Conservation (phyloP, 257 asterid genomes). For the Paulownia fortunei region DNA sequence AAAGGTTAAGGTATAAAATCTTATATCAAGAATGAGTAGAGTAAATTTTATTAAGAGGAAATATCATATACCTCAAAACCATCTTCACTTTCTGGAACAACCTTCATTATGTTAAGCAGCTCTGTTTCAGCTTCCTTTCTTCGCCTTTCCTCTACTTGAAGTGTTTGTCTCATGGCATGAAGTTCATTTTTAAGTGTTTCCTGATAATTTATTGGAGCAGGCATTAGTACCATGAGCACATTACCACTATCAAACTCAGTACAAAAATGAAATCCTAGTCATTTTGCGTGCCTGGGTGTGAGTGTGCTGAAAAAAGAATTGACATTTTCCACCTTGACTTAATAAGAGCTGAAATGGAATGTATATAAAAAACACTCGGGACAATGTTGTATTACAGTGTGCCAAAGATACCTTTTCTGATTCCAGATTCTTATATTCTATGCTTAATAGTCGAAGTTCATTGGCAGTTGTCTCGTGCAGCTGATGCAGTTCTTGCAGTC, state of each 20-base stretch:
- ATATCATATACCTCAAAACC: slow-evolving; percentile 72
- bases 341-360: background rate
- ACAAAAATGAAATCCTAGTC: background rate
- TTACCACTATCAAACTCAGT: slow-evolving; percentile 25
- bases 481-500: slow-evolving; percentile 62
- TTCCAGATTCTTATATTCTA: slow-evolving; percentile 56
- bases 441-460: slow-evolving; percentile 57
- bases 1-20: slow-evolving; percentile 14
- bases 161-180: slow-evolving; percentile 55
- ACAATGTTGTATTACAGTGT: background rate
- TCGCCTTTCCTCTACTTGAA: slow-evolving; percentile 66
- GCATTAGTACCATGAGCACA: slow-evolving; percentile 19
- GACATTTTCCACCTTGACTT: background rate
- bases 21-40: slow-evolving; percentile 11
- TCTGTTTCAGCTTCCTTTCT: slow-evolving; percentile 79
- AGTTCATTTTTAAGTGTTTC: slow-evolving; percentile 58
- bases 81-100: slow-evolving; percentile 86
- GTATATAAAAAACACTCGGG: background rate
- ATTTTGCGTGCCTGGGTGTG: background rate
- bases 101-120: slow-evolving; percentile 59
- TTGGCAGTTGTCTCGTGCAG: slow-evolving; percentile 56
- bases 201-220: slow-evolving; percentile 43
- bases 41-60: slow-evolving; percentile 15
- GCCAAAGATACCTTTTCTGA: slow-evolving; percentile 68
- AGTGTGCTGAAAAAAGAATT: background rate